phyloP scores from a whole-genome alignment of 139 green algal genomes.

The Coelastrella sp. region DNA sequence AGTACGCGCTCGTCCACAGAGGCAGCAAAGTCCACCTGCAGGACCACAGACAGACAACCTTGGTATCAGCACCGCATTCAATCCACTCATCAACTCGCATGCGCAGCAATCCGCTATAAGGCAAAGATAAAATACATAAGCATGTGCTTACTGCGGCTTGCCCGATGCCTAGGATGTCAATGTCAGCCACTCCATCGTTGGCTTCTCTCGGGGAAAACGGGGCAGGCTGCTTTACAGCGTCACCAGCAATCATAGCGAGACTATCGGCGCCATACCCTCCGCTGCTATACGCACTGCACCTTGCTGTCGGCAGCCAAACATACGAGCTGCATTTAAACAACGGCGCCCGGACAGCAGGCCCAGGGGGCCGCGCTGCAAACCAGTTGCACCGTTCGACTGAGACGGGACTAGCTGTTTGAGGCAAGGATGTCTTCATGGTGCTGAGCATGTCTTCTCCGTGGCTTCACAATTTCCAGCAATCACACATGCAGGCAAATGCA shows the following conservation, averaged over 20 bases:
- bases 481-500: background rate
- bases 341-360: background rate
- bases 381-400: background rate
- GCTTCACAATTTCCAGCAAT: background rate
- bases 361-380: background rate
- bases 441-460: background rate
- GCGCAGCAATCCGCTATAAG: background rate
- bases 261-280: background rate
- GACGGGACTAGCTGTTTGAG: background rate
- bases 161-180: slow-evolving; percentile 66
- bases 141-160: slow-evolving; percentile 79
- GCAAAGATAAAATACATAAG: background rate
- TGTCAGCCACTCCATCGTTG: slow-evolving; percentile 11
- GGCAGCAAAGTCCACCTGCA: slow-evolving; percentile 38
- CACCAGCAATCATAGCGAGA: background rate
- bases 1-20: slow-evolving; percentile 65
- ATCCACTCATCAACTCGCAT: background rate
- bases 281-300: background rate
- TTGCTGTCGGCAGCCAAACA: background rate
- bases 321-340: background rate
- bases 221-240: background rate
- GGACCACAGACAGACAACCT: background rate
- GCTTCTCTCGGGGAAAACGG: background rate
- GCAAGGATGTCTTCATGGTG: background rate
- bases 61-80: background rate